These are phyloP conservation scores for Aureobasidium leucospermi DNA, from an alignment of 2,329 filamentous ascomycete species.

Conservation along the genomic window DNA sequence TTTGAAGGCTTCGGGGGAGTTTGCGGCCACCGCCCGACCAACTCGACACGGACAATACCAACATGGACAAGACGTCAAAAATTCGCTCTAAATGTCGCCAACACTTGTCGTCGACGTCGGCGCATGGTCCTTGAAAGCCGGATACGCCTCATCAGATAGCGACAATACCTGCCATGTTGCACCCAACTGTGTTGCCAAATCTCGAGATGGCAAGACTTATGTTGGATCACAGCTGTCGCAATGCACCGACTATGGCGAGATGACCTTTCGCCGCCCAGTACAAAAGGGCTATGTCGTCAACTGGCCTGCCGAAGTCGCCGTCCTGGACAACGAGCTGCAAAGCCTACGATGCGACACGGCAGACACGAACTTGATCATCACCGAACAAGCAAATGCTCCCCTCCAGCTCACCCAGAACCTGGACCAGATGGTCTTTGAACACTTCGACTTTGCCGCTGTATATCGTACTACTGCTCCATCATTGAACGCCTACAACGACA, in stretches of 20 bases:
- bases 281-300: slow-evolving; percentile 94
- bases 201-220: slow-evolving; percentile 68
- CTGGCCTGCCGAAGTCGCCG: slow-evolving; percentile 91
- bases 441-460: slow-evolving; percentile 87
- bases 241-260: slow-evolving; percentile 84
- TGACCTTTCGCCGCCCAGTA: slow-evolving; percentile 77
- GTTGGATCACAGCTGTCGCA: slow-evolving; percentile 69
- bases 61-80: not conserved
- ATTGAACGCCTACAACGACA: slow-evolving; percentile 76
- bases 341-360: slow-evolving; percentile 58
- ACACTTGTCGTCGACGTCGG: slow-evolving; percentile 76
- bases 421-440: slow-evolving; percentile 95
- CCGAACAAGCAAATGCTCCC: slow-evolving; percentile 78
- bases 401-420: slow-evolving; percentile 78
- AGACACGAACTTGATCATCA: slow-evolving; percentile 75
- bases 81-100: slow-evolving; percentile 6
- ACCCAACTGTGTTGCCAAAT: slow-evolving; percentile 81
- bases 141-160: slow-evolving; percentile 45
- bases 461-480: slow-evolving; percentile 65
- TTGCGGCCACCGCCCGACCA: not conserved
- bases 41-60: not conserved
- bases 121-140: slow-evolving; percentile 84
- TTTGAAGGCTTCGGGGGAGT: not conserved
- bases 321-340: slow-evolving; percentile 80
- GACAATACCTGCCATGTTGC: slow-evolving; percentile 53